These are phyloP conservation scores for Alternaria conjuncta DNA, from an alignment of 2,329 filamentous ascomycete species.

Conservation along the genomic window DNA sequence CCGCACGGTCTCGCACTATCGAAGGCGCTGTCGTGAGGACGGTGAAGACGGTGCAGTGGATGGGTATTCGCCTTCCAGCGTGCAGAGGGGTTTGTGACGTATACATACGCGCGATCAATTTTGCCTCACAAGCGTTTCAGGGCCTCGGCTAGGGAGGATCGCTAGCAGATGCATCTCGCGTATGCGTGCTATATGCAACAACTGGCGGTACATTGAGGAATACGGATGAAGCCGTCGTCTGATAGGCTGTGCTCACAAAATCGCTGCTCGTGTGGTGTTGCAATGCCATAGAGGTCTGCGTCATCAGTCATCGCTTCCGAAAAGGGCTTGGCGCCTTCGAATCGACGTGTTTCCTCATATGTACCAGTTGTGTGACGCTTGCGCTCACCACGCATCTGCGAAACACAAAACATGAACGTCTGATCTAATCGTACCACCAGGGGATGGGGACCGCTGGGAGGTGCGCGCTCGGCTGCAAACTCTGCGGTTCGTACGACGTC, in stretches of 20 bases:
- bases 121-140: constrained; percentile 43
- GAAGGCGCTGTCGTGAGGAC: not conserved
- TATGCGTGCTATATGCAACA: not conserved
- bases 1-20: not conserved
- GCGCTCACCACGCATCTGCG: not conserved
- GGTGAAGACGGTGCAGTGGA: constrained; percentile 2
- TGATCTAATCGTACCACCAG: constrained; percentile 9
- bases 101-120: constrained; percentile 13
- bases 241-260: not conserved
- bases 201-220: not conserved
- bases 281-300: not conserved
- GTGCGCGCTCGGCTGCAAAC: constrained; percentile 2
- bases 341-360: not conserved
- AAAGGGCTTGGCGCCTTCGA: constrained; percentile 1
- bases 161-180: not conserved
- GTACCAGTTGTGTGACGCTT: not conserved
- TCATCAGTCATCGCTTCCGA: not conserved
- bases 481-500: constrained; percentile 2
- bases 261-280: not conserved
- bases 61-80: constrained; percentile 6
- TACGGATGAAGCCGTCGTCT: not conserved
- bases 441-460: constrained; percentile 2
- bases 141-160: constrained; percentile 9
- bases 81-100: constrained; percentile 28
- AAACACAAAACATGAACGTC: not conserved